Evolutionary conservation across 164 flowering plant species (phyloP).

Genomic region (Macadamia tetraphylla): DNA sequence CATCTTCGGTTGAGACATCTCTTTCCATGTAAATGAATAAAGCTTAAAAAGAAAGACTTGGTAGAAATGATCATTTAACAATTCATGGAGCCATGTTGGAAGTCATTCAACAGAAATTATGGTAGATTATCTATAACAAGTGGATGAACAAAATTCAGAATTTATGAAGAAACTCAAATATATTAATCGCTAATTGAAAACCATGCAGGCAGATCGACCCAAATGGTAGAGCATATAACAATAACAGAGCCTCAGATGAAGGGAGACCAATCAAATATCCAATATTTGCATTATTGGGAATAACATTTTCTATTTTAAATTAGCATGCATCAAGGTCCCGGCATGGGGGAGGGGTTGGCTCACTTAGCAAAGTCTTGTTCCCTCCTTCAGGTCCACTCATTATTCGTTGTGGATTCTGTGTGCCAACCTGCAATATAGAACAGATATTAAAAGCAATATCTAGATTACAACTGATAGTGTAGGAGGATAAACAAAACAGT

Average conservation of each 20-base stretch:
- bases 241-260: conserved; percentile 11
- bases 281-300: conserved; percentile 36
- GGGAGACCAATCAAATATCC: conserved; percentile 21
- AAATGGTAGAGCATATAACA: conserved; percentile 5
- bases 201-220: conserved; percentile 8
- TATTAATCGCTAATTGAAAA: conserved; percentile 5
- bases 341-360: conserved; percentile 90
- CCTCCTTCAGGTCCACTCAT: conserved; percentile 94
- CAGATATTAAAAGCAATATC: neutral
- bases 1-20: no score
- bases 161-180: neutral
- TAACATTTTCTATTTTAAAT: neutral
- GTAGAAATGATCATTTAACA: no score
- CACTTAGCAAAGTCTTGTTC: conserved; percentile 71
- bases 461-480: neutral
- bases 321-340: conserved; percentile 97
- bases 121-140: neutral
- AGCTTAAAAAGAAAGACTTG: no score
- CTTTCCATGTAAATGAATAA: no score
- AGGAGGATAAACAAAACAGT: neutral
- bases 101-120: no score
- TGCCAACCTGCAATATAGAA: conserved; percentile 67
- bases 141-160: neutral
- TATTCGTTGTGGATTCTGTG: conserved; percentile 76
- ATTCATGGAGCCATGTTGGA: no score